Conservation (phyloP, 305 asterid species). For the Solanum hybrid region DNA sequence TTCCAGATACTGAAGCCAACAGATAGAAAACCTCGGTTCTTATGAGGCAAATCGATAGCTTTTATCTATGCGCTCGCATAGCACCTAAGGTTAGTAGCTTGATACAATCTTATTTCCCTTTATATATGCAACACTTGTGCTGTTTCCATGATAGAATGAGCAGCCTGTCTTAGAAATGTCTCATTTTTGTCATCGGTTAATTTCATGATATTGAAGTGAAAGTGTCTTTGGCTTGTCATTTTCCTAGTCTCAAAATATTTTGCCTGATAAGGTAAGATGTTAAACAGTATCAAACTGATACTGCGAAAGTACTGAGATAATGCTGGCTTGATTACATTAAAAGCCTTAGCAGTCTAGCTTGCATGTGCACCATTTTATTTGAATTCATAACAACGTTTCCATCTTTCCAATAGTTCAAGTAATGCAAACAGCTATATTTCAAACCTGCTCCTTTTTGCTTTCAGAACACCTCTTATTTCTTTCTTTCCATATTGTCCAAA, state of each 20-base stretch:
- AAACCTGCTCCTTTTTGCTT: not conserved
- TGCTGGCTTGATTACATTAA: not conserved
- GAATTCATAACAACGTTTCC: not conserved
- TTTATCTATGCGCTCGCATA: not conserved
- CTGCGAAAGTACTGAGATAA: not conserved
- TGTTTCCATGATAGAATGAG: not conserved
- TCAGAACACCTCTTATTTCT: not conserved
- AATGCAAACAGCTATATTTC: not conserved
- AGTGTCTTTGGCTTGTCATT: not conserved
- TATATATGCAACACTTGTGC: not conserved
- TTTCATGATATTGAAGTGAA: not conserved
- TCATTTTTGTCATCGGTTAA: not conserved
- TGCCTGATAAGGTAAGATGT: not conserved
- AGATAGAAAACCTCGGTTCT: slow-evolving; percentile 18
- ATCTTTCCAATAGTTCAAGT: not conserved
- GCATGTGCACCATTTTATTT: not conserved
- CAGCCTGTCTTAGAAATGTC: not conserved
- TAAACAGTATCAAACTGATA: not conserved
- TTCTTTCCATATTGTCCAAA: not conserved
- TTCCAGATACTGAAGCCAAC: slow-evolving; percentile 25
- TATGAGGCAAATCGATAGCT: slow-evolving; percentile 3
- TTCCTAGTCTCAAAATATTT: not conserved
- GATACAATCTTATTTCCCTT: not conserved
- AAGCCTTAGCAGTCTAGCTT: not conserved
- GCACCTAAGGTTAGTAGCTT: slow-evolving; percentile 2